Percentiles rank a stretch among this genome's conserved stretches.
These are phyloP conservation scores for Chloranthus sessilifolius DNA, from an alignment of 164 flowering plant species.

Conservation along the genomic window DNA sequence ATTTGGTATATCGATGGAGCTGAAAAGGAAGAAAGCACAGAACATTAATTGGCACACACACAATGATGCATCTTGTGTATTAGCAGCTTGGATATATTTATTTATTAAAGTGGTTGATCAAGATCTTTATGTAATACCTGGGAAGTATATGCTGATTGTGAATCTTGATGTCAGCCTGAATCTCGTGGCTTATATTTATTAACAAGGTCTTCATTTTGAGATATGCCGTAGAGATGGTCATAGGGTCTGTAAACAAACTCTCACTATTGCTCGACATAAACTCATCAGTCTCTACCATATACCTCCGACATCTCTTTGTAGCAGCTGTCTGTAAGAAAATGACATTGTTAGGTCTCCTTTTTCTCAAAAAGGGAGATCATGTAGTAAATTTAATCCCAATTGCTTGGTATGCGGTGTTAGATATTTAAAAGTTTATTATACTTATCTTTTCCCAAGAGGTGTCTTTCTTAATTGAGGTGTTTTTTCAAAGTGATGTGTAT, in stretches of 20 bases:
- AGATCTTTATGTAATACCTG: constrained; percentile 44
- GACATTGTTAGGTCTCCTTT: constrained; percentile 2
- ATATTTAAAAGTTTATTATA: no score
- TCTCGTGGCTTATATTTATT: constrained; percentile 59
- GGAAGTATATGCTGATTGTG: constrained; percentile 85
- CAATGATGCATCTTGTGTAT: no score
- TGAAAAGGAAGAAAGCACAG: constrained; percentile 25
- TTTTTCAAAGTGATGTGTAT: no score
- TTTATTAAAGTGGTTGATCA: no score
- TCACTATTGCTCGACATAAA: constrained; percentile 68
- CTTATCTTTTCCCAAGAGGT: no score
- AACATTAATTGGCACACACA: no score
- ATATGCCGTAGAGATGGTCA: constrained; percentile 70
- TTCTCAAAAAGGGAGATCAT: neutral
- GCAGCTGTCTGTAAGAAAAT: constrained; percentile 62
- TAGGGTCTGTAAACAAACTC: constrained; percentile 51
- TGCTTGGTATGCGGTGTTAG: no score
- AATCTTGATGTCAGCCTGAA: constrained; percentile 77
- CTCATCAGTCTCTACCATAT: constrained; percentile 88
- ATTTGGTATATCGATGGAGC: constrained; percentile 82
- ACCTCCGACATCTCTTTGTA: constrained; percentile 65
- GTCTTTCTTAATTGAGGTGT: no score
- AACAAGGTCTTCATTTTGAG: constrained; percentile 82
- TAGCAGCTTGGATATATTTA: no score
- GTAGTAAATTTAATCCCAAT: no score